Base-by-base conservation (phyloP, 306 rosid genomes). In the Cicer yamashitae region DNA sequence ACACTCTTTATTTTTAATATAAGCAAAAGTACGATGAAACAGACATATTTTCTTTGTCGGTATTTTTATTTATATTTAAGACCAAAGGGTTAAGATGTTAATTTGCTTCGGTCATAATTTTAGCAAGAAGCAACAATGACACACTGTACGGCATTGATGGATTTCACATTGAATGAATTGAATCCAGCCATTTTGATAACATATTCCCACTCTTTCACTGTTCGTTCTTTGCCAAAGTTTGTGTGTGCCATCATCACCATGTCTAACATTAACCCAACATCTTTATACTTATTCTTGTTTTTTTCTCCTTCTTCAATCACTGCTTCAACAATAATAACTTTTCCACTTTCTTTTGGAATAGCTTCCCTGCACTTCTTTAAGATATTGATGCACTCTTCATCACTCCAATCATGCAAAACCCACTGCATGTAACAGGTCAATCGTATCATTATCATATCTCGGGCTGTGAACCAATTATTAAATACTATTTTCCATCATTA, bases 171-270 rank as follows among this genome's bases (percentile, higher is more conserved):
- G 79, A 7, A 76, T 3, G 69, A 8, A 10, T 38, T 15, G 74
- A 92, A 90, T 40, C 94, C 91, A 12, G 92, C 94, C 63, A 66
- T 67, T 10, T 58, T 61, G 72, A 93, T 83, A 1, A 93, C 83
- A 47, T 74, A 76, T 2, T 70, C 87, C 94, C 96, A 93, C 14
- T 87, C 93, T 12, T 77, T 64, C 2, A 40, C 12, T 0, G 86
- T 92, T 34, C 91, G 76, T 67, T 89, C 97, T 62, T 84, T 89
- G n/a, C 96, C 98, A 0, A 7, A 58, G 5, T 60, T 67, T 0
- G 93, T 89, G 25, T 85, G 84, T 0, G 91, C 90, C 86, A 93
- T 86, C 94, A 89, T 85, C 7, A 77, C 76, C 89, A 85, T 82
- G 43, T 93, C 94, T 7, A 89, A 58, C 87, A 75, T 70, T 77